Evolutionary conservation across 495 filamentous ascomycete genomes (phyloP).

Genomic region (Opeltia flavorubescens): DNA sequence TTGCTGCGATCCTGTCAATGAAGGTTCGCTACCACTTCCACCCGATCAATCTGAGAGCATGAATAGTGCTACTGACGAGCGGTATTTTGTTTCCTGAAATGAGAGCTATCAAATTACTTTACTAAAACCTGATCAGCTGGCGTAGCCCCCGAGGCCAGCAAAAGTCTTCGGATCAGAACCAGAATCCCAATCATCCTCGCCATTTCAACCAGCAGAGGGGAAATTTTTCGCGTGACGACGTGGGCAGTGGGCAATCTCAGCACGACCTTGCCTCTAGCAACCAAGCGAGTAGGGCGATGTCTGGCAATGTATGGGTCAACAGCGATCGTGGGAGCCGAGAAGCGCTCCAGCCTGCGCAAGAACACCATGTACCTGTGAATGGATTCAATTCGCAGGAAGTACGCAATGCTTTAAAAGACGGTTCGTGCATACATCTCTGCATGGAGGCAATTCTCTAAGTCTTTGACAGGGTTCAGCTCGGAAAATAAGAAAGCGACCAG

Average conservation of each 20-base stretch:
- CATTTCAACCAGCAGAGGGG: conserved; percentile 1
- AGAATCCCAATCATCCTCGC: not conserved
- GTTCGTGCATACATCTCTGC: conserved; percentile 2
- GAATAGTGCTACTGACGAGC: conserved; percentile 26
- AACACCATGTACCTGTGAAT: conserved; percentile 31
- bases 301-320: conserved; percentile 11
- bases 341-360: conserved; percentile 14
- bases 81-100: conserved; percentile 19
- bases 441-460: conserved; percentile 1
- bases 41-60: conserved; percentile 10
- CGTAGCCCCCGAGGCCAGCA: not conserved
- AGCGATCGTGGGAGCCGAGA: conserved; percentile 8
- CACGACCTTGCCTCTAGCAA: not conserved
- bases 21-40: not conserved
- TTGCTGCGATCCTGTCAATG: too few relatives aligned
- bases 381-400: conserved; percentile 34
- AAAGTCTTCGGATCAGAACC: not conserved
- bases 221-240: not conserved
- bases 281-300: conserved; percentile 1
- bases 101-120: too few relatives aligned
- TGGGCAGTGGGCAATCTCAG: not conserved
- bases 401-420: conserved; percentile 24
- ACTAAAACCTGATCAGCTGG: not conserved
- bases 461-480: not conserved
- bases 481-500: conserved; percentile 23